A percentile compares a stretch with the other conserved stretches of the same genome.
These are phyloP conservation scores for Debaryomyces nepalensis DNA, from an alignment of 1,139 yeast genomes.

Conservation along the genomic window DNA sequence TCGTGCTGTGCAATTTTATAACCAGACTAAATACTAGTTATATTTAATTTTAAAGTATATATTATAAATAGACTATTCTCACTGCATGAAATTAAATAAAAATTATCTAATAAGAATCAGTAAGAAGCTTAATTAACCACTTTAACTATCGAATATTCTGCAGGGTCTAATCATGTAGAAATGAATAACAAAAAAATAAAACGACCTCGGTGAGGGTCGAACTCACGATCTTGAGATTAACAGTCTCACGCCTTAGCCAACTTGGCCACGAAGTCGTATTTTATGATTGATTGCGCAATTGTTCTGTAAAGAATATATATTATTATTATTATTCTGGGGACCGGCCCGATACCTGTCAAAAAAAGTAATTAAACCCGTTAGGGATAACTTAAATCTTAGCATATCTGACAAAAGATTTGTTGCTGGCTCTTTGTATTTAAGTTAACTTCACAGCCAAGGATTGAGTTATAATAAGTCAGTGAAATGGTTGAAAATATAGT, in stretches of 20 bases:
- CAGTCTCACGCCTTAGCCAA: slow-evolving; percentile 50
- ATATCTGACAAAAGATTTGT: no score
- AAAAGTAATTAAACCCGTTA: slow-evolving; percentile 6
- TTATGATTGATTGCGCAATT: not conserved
- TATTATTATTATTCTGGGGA: not conserved
- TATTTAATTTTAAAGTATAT: no score
- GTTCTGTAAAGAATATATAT: not conserved
- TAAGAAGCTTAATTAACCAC: no score
- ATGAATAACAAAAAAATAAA: slow-evolving; percentile 3
- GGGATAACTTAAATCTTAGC: no score
- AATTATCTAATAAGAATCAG: no score
- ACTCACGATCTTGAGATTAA: slow-evolving; percentile 49
- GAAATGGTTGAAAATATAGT: not conserved
- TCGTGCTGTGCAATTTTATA: slow-evolving; percentile 43
- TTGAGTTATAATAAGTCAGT: no score
- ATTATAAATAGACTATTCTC: no score
- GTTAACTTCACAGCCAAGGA: no score
- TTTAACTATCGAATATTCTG: not conserved
- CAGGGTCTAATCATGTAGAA: not conserved
- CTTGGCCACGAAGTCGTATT: slow-evolving; percentile 45
- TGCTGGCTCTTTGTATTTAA: no score
- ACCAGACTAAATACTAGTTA: slow-evolving; percentile 6
- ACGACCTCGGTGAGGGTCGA: slow-evolving; percentile 43
- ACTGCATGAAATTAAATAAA: not conserved
- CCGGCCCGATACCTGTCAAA: slow-evolving; percentile 2